Base-by-base conservation (phyloP, 371 early-diverging fungal species). In the Entomophthora muscae region DNA sequence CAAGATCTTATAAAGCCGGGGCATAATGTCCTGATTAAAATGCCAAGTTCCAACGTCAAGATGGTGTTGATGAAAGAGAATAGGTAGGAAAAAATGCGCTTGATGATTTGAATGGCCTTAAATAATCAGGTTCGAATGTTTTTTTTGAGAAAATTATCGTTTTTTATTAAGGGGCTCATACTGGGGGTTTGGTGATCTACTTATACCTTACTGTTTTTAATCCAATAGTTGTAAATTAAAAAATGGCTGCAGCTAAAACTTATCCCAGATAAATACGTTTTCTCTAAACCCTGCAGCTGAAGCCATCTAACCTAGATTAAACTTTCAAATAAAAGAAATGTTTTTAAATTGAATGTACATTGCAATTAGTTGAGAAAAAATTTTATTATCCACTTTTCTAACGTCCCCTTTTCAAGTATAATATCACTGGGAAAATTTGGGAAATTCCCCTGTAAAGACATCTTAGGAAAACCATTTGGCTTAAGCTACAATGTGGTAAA, bases 381-480 rank as follows among this genome's bases (percentile, higher is more conserved):
- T 42, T 42, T 10, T 42, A 42, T 42, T 42, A 10, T 42, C 42
- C 42, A 42, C 42, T 42, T 42, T 42, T 5, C 42, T 42, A 10
- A 42, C 42, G 10, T 10, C 17, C 42, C 5, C 17, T 17, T 42
- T 42, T 42, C 17, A 42, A 86, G 87, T 12, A 77, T 67, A 13
- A 72, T 93, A 0, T 74, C 79, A 2, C 70, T 97, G 32, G 98
- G 98, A 53, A 97, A 96, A 72, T 96, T 96, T 76, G 98, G 98
- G 27, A 72, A 74, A 3, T 94, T 95, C 75, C 68, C 78, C 29
- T 76, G 84, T 3, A 74, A 83, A 65, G 82, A 80, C 56, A 75
- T 97, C 28, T 83, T 96, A 63, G 94, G 91, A 1, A 75, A 83
- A 53, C 83, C 86, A 0, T 91, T 78, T 73, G 90, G 89, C 54